Percentiles rank a stretch among this genome's conserved stretches.
These are phyloP conservation scores for Juglanconis oblonga DNA, from an alignment of 2,329 filamentous ascomycete genomes.

Conservation along the genomic window DNA sequence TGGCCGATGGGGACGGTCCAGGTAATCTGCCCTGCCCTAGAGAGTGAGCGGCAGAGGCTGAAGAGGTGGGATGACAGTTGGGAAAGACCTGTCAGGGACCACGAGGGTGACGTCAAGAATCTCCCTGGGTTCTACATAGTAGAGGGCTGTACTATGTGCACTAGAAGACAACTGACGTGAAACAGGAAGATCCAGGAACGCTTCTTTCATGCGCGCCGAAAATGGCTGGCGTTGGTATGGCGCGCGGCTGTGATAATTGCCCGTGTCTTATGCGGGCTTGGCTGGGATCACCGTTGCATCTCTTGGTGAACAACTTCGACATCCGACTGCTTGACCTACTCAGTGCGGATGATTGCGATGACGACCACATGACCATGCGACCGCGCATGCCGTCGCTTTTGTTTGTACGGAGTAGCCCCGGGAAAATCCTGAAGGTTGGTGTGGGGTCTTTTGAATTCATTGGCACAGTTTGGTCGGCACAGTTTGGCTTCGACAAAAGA, in stretches of 20 bases:
- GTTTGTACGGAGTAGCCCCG: too few relatives aligned
- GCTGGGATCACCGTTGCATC: conserved; percentile 7
- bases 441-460: too few relatives aligned
- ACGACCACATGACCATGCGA: too few relatives aligned
- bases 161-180: background rate
- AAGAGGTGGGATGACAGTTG: background rate
- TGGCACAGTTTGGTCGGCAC: too few relatives aligned
- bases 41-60: background rate
- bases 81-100: conserved; percentile 2
- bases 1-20: conserved; percentile 5
- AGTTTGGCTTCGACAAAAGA: too few relatives aligned
- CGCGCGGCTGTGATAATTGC: background rate
- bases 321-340: too few relatives aligned
- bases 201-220: conserved; percentile 7
- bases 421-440: too few relatives aligned
- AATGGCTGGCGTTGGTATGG: background rate
- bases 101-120: conserved; percentile 8
- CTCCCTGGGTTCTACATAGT: background rate
- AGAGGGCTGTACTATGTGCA: background rate
- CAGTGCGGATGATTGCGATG: too few relatives aligned
- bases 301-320: background rate
- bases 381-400: too few relatives aligned
- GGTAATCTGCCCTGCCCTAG: background rate
- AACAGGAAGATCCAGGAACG: conserved; percentile 7
- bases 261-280: conserved; percentile 5